Evolutionary conservation across 1,284 basidiomycete species (phyloP).

Genomic region (Cryptococcus sp.): DNA sequence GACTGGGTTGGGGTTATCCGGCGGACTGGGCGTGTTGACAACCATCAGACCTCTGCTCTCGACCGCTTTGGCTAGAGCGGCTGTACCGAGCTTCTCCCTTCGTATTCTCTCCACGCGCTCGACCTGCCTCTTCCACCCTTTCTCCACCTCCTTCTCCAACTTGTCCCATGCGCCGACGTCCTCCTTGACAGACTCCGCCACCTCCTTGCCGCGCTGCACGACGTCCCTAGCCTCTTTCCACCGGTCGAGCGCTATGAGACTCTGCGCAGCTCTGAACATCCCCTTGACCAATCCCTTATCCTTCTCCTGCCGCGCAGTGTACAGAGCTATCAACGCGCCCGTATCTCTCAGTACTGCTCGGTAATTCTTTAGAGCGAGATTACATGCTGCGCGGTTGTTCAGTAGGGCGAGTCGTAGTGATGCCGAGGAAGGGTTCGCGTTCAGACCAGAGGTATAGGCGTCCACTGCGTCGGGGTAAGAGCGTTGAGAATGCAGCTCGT

Average conservation of each 20-base stretch:
- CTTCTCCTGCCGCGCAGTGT: constrained; percentile 46
- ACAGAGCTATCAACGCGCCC: constrained; percentile 67
- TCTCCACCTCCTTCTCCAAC: constrained; percentile 29
- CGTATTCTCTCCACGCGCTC: constrained; percentile 44
- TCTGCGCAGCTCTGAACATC: constrained; percentile 76
- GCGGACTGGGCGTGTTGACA: constrained; percentile 53
- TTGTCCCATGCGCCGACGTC: constrained; percentile 32
- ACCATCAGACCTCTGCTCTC: constrained; percentile 42
- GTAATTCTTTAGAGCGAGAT: constrained; percentile 88
- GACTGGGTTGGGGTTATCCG: constrained; percentile 59
- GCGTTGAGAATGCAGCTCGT: constrained; percentile 87
- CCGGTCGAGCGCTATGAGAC: constrained; percentile 70
- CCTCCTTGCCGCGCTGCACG: constrained; percentile 58
- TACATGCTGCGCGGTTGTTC: constrained; percentile 89
- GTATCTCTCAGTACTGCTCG: constrained; percentile 81
- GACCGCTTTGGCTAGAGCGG: constrained; percentile 36
- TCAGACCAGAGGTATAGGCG: constrained; percentile 88
- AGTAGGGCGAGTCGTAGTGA: constrained; percentile 69
- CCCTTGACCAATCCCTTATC: constrained; percentile 67
- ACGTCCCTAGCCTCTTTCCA: constrained; percentile 79
- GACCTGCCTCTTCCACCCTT: constrained; percentile 26
- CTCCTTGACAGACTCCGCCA: constrained; percentile 25
- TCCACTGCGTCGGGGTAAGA: constrained; percentile 81
- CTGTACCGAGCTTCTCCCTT: constrained; percentile 34
- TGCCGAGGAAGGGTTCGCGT: constrained; percentile 71